Base-by-base conservation (phyloP, 352 stramenopile genomes). In the Phytopythium delawarense region DNA sequence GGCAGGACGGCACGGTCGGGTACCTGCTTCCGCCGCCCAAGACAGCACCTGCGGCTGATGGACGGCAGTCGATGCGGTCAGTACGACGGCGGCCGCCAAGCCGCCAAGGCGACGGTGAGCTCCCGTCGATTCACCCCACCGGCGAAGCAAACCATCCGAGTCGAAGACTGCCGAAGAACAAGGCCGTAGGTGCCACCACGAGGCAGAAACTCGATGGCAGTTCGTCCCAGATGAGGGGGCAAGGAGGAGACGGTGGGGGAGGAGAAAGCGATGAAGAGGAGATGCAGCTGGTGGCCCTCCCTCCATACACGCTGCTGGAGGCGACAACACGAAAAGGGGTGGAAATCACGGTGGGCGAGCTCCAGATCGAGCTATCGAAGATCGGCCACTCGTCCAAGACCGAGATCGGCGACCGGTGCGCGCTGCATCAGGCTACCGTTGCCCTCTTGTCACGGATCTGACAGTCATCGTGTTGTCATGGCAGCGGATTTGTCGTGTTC, bases 321-420 rank as follows among this genome's bases (percentile, higher is more conserved):
- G 84, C 84, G 4, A 89, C 72, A 9, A 91, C 84, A 2, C 69
- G 78, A 6, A 76, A 84, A 61, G 81, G 78, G 6, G 74, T 90
- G 0, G 72, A 86, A 30, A 70, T 91, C 16, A 55, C 53, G 0
- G 69, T 93, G 5, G 67, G 89, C 21, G 84, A 93, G 45, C 50
- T 89, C 2, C 81, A 87, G 28, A 79, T 91, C n/a, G 77, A 88
- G 56, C 48, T 89, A 30, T 48, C 60, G 15, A 55, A 52, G 46
- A 32, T 37, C 40, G 7, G 35, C n/a, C 2, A 56, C 18, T 6
- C 50, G 20, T 25, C 66, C 63, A 25, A 42, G 57, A 37, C 28
- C 34, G 70, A 61, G 37, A 9, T 69, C 45, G 83, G 79, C 7
- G 81, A 92, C 60, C 75, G 75, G 81, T 91, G 61, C 32, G 68